Conservation (phyloP, 2,329 filamentous ascomycete species). For the Fusarium bactridioides region DNA sequence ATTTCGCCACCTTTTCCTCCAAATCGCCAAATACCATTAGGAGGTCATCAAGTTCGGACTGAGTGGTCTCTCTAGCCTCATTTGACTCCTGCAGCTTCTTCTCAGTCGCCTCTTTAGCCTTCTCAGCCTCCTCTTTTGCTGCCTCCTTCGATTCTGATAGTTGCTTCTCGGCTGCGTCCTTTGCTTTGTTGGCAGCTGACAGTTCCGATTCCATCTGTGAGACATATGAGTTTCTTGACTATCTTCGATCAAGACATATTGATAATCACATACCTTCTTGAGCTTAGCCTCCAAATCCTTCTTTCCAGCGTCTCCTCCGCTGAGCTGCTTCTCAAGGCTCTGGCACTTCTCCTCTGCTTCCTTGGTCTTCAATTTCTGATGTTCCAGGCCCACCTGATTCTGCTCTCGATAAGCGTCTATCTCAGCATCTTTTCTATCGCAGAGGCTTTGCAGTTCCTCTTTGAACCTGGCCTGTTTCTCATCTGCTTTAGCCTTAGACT, state of each 20-base stretch:
- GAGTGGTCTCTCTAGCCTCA: conserved; percentile 68
- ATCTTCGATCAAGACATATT: conserved; percentile 38
- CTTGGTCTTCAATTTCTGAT: conserved; percentile 33
- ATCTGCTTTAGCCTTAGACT: conserved; percentile 15
- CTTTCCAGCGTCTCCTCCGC: conserved; percentile 23
- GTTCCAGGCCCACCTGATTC: conserved; percentile 29
- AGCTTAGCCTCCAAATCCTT: conserved; percentile 37
- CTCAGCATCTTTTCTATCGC: conserved; percentile 21
- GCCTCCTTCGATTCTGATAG: conserved; percentile 63
- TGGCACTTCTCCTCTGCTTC: conserved; percentile 36
- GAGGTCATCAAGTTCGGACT: conserved; percentile 81
- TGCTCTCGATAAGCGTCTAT: conserved; percentile 40
- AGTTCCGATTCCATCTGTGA: conserved; percentile 45
- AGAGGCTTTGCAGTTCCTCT: conserved; percentile 1
- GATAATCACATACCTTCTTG: conserved; percentile 36
- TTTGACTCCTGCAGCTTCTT: conserved; percentile 54
- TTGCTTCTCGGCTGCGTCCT: conserved; percentile 56
- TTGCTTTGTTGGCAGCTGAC: conserved; percentile 65
- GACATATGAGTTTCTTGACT: conserved; percentile 28
- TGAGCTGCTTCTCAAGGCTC: conserved; percentile 42
- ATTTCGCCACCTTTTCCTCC: conserved; percentile 77
- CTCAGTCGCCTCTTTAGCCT: conserved; percentile 64
- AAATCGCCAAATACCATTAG: conserved; percentile 82
- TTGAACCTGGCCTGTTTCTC: conserved; percentile 10
- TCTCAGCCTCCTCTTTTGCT: conserved; percentile 55